phyloP scores from a whole-genome alignment of 139 green algal genomes.

The Chlorella sp. region DNA sequence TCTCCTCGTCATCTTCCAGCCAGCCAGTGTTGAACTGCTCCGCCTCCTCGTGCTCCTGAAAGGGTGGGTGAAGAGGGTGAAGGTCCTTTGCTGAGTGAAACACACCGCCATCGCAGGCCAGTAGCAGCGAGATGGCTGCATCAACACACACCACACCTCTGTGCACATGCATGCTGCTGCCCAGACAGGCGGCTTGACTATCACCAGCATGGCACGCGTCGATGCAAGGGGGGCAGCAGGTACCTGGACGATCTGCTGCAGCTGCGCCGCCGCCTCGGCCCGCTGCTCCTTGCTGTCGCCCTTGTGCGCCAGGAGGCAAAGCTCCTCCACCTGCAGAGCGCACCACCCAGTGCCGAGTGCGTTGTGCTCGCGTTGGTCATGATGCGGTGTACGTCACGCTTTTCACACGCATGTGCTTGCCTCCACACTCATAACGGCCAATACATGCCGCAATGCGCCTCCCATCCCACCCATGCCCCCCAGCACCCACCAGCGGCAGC shows the following conservation, averaged over 20 bases:
- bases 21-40: slow-evolving; percentile 72
- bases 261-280: not conserved
- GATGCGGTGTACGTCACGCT: too few relatives aligned
- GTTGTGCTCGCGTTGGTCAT: too few relatives aligned
- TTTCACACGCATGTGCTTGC: too few relatives aligned
- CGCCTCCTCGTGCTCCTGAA: slow-evolving; percentile 56
- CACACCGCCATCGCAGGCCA: too few relatives aligned
- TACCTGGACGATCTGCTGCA: slow-evolving; percentile 40
- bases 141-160: not conserved
- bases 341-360: too few relatives aligned
- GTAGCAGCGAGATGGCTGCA: not conserved
- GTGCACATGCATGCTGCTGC: not conserved
- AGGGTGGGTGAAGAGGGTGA: not conserved
- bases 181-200: not conserved
- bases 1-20: slow-evolving; percentile 70
- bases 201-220: not conserved
- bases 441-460: too few relatives aligned
- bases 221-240: not conserved
- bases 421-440: too few relatives aligned
- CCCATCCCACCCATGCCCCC: too few relatives aligned
- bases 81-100: not conserved
- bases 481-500: slow-evolving; percentile 37
- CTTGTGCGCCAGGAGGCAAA: slow-evolving; percentile 32
- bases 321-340: slow-evolving; percentile 36
- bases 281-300: slow-evolving; percentile 29